Evolutionary conservation across 495 filamentous ascomycete genomes (phyloP).

Genomic region (Patellaria atrata): DNA sequence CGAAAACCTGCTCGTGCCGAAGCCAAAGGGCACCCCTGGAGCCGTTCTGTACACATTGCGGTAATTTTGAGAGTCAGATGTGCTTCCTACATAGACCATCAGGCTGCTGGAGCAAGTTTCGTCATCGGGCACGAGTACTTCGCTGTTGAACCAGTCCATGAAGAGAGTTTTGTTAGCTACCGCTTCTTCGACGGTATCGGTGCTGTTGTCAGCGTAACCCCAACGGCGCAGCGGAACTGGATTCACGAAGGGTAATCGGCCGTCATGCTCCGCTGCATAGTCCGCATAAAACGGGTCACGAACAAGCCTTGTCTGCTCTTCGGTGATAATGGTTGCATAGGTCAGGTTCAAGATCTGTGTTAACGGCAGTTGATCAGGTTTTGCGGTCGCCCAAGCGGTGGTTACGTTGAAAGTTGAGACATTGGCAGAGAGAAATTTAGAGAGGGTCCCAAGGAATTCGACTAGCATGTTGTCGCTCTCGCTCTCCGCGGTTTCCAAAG

Average conservation of each 20-base stretch:
- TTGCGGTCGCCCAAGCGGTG: conserved; percentile 13
- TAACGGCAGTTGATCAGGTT: conserved; percentile 11
- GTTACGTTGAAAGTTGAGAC: conserved; percentile 17
- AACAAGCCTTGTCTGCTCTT: conserved; percentile 22
- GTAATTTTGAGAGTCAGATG: conserved; percentile 9
- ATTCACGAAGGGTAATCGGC: conserved; percentile 27
- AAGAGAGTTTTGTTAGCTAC: conserved; percentile 36
- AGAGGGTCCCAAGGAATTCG: conserved; percentile 19
- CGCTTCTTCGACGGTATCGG: conserved; percentile 25
- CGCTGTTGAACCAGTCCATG: conserved; percentile 36
- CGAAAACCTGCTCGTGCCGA: conserved; percentile 30
- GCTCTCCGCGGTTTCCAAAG: conserved; percentile 3
- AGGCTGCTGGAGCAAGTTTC: conserved; percentile 31
- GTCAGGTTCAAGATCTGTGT: conserved; percentile 19
- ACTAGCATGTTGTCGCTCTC: conserved; percentile 18
- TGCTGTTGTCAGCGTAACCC: conserved; percentile 36
- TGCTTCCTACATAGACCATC: conserved; percentile 25
- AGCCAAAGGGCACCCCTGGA: conserved; percentile 31
- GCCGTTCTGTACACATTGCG: conserved; percentile 26
- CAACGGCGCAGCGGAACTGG: conserved; percentile 39
- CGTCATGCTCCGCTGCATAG: conserved; percentile 25
- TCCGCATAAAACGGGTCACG: conserved; percentile 28
- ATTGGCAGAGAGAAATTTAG: conserved; percentile 19
- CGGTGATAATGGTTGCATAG: conserved; percentile 22
- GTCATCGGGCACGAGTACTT: conserved; percentile 30